Evolutionary conservation across 805 yeast species (phyloP).

Genomic region (Candida ipomoeae): DNA sequence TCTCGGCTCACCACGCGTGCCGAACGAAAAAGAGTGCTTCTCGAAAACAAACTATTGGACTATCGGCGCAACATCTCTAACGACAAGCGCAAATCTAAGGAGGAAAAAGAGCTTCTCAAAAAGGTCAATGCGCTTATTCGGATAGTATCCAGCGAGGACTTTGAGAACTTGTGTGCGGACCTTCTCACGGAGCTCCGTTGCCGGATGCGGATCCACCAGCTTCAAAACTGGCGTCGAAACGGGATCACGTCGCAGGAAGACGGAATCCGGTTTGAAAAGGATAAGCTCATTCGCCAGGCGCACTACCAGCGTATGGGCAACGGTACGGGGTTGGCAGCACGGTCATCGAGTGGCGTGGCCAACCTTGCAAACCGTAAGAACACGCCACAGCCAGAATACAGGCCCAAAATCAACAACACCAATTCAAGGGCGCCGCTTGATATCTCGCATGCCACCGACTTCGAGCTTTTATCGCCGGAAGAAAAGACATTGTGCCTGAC

Average conservation of each 20-base stretch:
- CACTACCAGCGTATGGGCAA: slow-evolving; percentile 56
- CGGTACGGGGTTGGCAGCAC: slow-evolving; percentile 25
- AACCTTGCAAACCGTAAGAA: slow-evolving; percentile 11
- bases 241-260: slow-evolving; percentile 83
- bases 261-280: slow-evolving; percentile 85
- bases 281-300: slow-evolving; percentile 64
- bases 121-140: slow-evolving; percentile 78
- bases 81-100: slow-evolving; percentile 84
- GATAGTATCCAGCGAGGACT: slow-evolving; percentile 76
- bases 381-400: slow-evolving; percentile 37
- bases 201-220: slow-evolving; percentile 76
- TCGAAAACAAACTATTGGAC: slow-evolving; percentile 75
- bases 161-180: slow-evolving; percentile 67
- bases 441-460: slow-evolving; percentile 76
- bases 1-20: slow-evolving; percentile 87
- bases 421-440: slow-evolving; percentile 50
- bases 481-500: slow-evolving; percentile 84
- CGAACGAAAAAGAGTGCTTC: slow-evolving; percentile 79
- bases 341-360: slow-evolving; percentile 15
- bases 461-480: slow-evolving; percentile 75
- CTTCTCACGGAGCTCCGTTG: slow-evolving; percentile 73
- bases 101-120: slow-evolving; percentile 78
- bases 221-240: slow-evolving; percentile 89
- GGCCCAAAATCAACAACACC: slow-evolving; percentile 42
- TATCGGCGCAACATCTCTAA: slow-evolving; percentile 74